Percentiles rank a stretch among this genome's conserved stretches.
phyloP scores from a whole-genome alignment of 1,284 basidiomycete genomes.

The Cutaneotrichosporon sp. region DNA sequence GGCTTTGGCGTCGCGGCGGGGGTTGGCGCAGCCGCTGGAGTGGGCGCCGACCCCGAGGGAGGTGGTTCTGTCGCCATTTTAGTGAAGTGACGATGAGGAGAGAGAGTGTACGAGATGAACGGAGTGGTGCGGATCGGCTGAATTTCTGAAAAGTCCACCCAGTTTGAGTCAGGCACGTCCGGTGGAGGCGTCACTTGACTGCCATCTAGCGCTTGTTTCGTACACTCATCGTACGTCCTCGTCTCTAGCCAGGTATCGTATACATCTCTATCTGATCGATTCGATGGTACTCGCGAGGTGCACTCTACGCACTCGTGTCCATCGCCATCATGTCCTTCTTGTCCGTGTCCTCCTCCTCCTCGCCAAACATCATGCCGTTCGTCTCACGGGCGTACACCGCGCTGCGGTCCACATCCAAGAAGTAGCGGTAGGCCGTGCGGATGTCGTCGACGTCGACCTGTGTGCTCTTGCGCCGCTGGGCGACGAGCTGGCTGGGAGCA shows the following conservation, averaged over 20 bases:
- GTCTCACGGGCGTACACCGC: constrained; percentile 85
- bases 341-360: constrained; percentile 20
- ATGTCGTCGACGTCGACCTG: constrained; percentile 80
- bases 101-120: background rate
- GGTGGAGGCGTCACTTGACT: background rate
- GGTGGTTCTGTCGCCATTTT: constrained; percentile 2
- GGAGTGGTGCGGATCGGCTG: background rate
- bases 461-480: constrained; percentile 73
- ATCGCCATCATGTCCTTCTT: constrained; percentile 15
- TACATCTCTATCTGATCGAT: background rate
- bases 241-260: background rate
- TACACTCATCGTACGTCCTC: background rate
- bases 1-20: background rate
- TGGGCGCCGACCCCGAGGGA: background rate
- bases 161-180: background rate
- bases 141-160: constrained; percentile 4
- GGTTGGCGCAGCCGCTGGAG: background rate
- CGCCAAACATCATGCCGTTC: constrained; percentile 64
- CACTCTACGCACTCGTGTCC: constrained; percentile 7
- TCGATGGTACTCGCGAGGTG: background rate
- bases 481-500: constrained; percentile 79
- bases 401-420: constrained; percentile 93
- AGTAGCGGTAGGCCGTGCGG: constrained; percentile 78
- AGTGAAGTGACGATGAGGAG: background rate
- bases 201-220: background rate